Base-by-base conservation (phyloP, 1,139 yeast species). In the Pichia norvegensis region DNA sequence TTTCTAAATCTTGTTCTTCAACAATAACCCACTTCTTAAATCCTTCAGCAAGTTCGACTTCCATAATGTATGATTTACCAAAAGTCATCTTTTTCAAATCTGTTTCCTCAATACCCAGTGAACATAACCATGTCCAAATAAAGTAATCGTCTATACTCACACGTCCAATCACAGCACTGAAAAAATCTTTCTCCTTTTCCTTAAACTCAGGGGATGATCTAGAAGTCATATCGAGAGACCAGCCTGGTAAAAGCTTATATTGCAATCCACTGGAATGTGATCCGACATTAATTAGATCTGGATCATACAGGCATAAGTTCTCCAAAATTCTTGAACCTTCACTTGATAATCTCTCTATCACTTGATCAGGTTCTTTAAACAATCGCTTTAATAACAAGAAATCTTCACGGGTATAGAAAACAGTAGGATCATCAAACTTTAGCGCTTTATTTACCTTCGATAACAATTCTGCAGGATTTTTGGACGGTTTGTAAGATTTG, bases 121-220 rank as follows among this genome's bases (percentile, higher is more conserved):
- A 76, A 3, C 88, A 79, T 55, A 86, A 68, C 96, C 96, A 87
- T 0, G 95, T 78, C 95, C 95, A 87, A 27, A 86, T 85, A 58
- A 82, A 86, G 60, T 84, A 87, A 60, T 87, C 96, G 63, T 85
- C 95, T 29, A 87, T 77, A 2, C 86, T 74, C 1, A 85, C 82
- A 51, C 85, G 76, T 17, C 76, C 67, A 16, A 83, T 74, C 3
- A 72, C 65, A 2, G 86, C 79, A 29, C 79, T 75, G 42, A 55
- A 62, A 36, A 53, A 60, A 45, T 63, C 65, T 11, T 42, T 29
- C 11, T 25, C 33, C 17, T 38, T 23, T 3, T 16, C 17, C 21
- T 53, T 49, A 7, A 45, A 17, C 16, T 39, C 17, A 14, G 36
- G 11, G 4, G 33, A 10, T 43, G 47, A 42, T 35, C 47, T 36